Base-by-base conservation (phyloP, 208 protist genomes). In the Balamuthia mandrillaris region DNA sequence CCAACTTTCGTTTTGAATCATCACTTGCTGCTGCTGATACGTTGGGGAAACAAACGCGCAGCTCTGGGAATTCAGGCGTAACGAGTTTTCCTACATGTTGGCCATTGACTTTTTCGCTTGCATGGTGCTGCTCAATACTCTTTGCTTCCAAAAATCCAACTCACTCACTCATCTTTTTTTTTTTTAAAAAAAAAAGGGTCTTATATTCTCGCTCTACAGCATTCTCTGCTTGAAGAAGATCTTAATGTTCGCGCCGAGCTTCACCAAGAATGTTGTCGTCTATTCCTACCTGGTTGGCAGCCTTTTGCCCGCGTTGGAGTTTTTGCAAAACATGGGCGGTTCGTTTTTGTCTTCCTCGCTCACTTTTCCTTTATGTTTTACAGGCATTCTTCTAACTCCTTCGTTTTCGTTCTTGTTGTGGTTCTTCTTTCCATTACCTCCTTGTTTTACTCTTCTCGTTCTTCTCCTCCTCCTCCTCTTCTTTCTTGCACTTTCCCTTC, bases 91-190 rank as follows among this genome's bases (percentile, higher is more conserved):
- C 24, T 37, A 77, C 27, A 14, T 77, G 42, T 47, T 77, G 7
- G 68, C 68, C 27, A 77, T 77, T 27, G 68, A 77, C 39, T 77
- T 77, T 47, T 77, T 77, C 21, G 68, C 56, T 41, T 77, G 68
- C 42, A 47, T 47, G 12, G 68, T 77, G 56, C 29, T 31, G 10
- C 2, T 31, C 35, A 10, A 7, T 9, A n/a, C 47, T 14, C 39
- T 31, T 2, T 27, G 14, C 1, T 24, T 49, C 52, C 39, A 29
- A 16, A 10, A 37, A 16, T n/a, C 21, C 37, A 49, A 35, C 5
- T 21, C 10, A 10, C 10, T 39, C 3, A 33, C 68, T 77, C 10
- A 56, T 33, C n/a, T 54, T 35, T 54, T 77, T 44, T 6, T 5
- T 10, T 49, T 5, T 47, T 77, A 31, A 29, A 6, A 16, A 4